Conservation (phyloP, 2,329 filamentous ascomycete genomes). For the Ophiostoma himal-ulmi region DNA sequence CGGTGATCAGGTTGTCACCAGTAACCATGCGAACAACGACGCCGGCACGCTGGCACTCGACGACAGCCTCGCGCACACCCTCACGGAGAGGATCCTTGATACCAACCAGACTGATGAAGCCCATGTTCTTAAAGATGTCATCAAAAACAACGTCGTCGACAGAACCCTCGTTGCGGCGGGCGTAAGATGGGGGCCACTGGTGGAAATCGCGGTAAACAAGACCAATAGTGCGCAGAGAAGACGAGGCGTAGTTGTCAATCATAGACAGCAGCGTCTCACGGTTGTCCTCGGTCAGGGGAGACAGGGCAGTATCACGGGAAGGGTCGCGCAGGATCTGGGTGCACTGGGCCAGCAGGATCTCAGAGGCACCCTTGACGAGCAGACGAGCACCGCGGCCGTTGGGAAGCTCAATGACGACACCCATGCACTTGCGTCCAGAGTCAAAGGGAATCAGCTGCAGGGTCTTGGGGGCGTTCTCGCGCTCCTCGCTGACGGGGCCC, state of each 20-base stretch:
- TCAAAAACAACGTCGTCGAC: constrained; percentile 60
- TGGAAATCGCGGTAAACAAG: constrained; percentile 80
- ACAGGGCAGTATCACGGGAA: constrained; percentile 39
- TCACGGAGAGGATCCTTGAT: constrained; percentile 75
- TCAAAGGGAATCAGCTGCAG: constrained; percentile 70
- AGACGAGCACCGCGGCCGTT: constrained; percentile 47
- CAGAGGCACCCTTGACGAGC: constrained; percentile 59
- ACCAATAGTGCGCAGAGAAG: constrained; percentile 78
- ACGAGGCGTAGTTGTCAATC: constrained; percentile 71
- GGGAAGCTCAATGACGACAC: constrained; percentile 48
- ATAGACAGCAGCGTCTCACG: constrained; percentile 54
- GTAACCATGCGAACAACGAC: constrained; percentile 82
- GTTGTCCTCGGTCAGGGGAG: constrained; percentile 47
- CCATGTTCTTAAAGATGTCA: constrained; percentile 61
- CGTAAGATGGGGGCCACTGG: constrained; percentile 69
- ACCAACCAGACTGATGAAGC: constrained; percentile 64
- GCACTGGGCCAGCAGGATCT: constrained; percentile 56
- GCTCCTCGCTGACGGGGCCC: constrained; percentile 58
- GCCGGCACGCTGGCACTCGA: constrained; percentile 66
- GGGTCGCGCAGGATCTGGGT: constrained; percentile 47
- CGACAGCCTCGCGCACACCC: constrained; percentile 68
- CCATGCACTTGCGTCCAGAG: constrained; percentile 69
- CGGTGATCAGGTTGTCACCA: constrained; percentile 74
- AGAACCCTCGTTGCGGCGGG: constrained; percentile 49
- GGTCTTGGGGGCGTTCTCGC: constrained; percentile 44